Percentiles rank a stretch among this genome's conserved stretches.
phyloP scores from a whole-genome alignment of 2,329 filamentous ascomycete genomes.

The Lasiodiplodia theobromae region DNA sequence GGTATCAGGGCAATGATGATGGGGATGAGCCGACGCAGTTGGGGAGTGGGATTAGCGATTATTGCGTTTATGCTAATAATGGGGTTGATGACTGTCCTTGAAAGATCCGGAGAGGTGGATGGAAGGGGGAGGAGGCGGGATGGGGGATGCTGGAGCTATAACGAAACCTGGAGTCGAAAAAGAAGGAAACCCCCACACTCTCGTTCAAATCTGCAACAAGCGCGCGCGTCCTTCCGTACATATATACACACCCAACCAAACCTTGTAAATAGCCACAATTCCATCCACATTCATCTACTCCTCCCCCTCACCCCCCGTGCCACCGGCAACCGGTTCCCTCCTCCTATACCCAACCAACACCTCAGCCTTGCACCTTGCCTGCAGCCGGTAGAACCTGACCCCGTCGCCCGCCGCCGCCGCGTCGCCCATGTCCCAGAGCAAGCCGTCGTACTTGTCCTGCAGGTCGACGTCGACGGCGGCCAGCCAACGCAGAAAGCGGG shows the following conservation, averaged over 20 bases:
- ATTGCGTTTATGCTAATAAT: slow-evolving; percentile 13
- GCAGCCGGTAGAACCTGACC: neutral
- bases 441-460: neutral
- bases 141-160: too few species aligned
- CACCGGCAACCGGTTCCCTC: too few species aligned
- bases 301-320: too few species aligned
- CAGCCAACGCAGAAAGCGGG: neutral
- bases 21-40: slow-evolving; percentile 21
- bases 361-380: slow-evolving; percentile 6
- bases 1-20: slow-evolving; percentile 41
- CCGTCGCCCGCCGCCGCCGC: slow-evolving; percentile 2
- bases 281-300: too few species aligned
- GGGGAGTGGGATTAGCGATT: slow-evolving; percentile 11
- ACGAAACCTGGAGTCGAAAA: neutral
- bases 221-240: too few species aligned
- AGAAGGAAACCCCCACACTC: too few species aligned
- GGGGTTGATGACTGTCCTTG: slow-evolving; percentile 23
- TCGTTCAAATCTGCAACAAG: too few species aligned
- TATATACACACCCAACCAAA: too few species aligned
- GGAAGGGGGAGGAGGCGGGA: too few species aligned
- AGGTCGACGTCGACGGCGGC: slow-evolving; percentile 9
- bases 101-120: too few species aligned
- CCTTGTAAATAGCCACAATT: too few species aligned
- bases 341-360: slow-evolving; percentile 8
- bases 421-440: neutral